Percentiles rank a stretch among this genome's conserved stretches.
Evolutionary conservation across 1,139 yeast species (phyloP).

Genomic region (Kurtzmaniella quercitrusa): DNA sequence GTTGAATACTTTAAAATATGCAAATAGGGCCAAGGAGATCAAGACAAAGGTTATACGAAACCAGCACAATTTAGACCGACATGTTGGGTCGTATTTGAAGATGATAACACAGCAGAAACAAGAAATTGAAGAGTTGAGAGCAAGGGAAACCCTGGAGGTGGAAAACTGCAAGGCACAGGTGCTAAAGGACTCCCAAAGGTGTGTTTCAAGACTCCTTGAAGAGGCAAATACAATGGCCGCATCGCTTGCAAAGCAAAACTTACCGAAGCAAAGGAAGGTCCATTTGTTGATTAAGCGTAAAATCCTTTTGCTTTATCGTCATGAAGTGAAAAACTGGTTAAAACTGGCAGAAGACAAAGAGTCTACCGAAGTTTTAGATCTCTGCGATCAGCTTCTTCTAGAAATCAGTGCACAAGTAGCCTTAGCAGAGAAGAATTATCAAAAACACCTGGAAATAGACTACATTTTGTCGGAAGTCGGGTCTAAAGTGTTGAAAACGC

Average conservation of each 20-base stretch:
- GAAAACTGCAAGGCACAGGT: constrained; percentile 29
- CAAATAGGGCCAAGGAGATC: constrained; percentile 86
- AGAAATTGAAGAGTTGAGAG: constrained; percentile 68
- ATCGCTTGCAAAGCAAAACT: constrained; percentile 29
- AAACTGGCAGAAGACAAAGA: constrained; percentile 8
- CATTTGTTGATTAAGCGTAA: constrained; percentile 58
- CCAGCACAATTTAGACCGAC: constrained; percentile 73
- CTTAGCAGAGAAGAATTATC: constrained; percentile 50
- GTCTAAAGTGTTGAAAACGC: constrained; percentile 35
- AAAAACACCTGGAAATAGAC: constrained; percentile 47
- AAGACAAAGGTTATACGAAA: constrained; percentile 77
- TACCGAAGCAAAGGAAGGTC: constrained; percentile 44
- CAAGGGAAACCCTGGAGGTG: constrained; percentile 45
- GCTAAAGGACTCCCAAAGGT: constrained; percentile 27
- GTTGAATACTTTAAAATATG: constrained; percentile 82
- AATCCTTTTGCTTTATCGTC: constrained; percentile 40
- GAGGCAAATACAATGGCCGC: constrained; percentile 33
- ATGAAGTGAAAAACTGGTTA: constrained; percentile 31
- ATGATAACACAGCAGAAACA: constrained; percentile 80
- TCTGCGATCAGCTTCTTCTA: constrained; percentile 20
- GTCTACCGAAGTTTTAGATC: constrained; percentile 9
- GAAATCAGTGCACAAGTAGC: constrained; percentile 39
- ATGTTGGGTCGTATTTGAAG: constrained; percentile 81
- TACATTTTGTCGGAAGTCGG: constrained; percentile 40
- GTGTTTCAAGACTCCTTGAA: constrained; percentile 35